Base-by-base conservation (phyloP, 257 asterid genomes). In the Ajuga chamaepitys region DNA sequence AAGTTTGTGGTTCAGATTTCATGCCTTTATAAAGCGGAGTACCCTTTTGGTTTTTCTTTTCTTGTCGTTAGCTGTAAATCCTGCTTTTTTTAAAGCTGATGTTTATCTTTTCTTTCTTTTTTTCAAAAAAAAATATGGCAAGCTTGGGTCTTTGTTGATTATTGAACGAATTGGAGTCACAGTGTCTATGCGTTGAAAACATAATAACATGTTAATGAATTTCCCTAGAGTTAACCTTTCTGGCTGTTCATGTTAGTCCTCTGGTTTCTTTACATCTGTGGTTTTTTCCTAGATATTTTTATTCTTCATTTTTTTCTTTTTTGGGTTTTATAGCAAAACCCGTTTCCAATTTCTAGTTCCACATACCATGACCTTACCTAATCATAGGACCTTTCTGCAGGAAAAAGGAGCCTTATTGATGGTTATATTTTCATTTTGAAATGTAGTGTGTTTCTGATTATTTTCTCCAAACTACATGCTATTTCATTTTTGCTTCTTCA, bases 401-500 rank as follows among this genome's bases (percentile, higher is more conserved):
- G 66, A 41, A 16, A 45, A 25, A n/a, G 9, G 38, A 38, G 13
- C 34, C 9, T 24, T 20, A 24, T 40, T 14, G 42, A 52, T 58
- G 21, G 25, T 52, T 14, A 25, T 68, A 22, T 22, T 37, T 17
- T 58, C 38, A 20, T 48, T 22, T 68, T 21, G 8, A 46, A 45
- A 37, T 35, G 22, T 56, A 14, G 17, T 42, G 14, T 45, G 52
- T 64, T 76, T 63, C 53, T 55, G 32, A 37, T 40, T 58, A 60
- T 61, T 64, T 61, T 54, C 35, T 28, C 50, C 53, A 63, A 53
- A 58, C 47, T 25, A 56, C 52, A 16, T 24, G 30, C 45, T 57
- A 55, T 58, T 74, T 48, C 18, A 57, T 64, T 30, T 73, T 54
- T 67, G 56, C 46, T 55, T 64, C 41, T 64, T 53, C 89, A 90